A percentile compares a stretch with the other conserved stretches of the same genome.
Conservation (phyloP, 805 yeast genomes). For the Ogataea henricii region DNA sequence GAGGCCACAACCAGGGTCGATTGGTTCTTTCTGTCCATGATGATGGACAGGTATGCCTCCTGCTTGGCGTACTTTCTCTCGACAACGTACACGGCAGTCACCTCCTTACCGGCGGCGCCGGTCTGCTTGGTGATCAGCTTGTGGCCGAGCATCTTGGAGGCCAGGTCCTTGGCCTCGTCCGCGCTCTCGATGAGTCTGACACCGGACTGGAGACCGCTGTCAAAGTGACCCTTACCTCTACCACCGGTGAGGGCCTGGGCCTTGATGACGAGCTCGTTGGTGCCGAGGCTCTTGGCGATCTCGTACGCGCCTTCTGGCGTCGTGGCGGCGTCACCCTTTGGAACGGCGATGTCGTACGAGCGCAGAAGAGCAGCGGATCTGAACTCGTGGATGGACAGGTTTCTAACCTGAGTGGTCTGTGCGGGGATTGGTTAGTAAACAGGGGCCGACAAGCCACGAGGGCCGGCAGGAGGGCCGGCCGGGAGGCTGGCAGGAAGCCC, state of each 20-base stretch:
- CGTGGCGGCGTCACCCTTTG: slow-evolving; percentile 87
- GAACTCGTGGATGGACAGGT: slow-evolving; percentile 90
- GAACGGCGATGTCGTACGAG: slow-evolving; percentile 84
- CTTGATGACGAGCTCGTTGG: slow-evolving; percentile 87
- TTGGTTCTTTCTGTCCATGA: slow-evolving; percentile 91
- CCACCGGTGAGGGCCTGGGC: slow-evolving; percentile 99
- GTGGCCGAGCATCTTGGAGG: slow-evolving; percentile 87
- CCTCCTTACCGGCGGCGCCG: slow-evolving; percentile 95
- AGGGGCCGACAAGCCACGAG: background rate
- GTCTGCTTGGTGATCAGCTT: slow-evolving; percentile 97
- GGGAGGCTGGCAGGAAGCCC: too few species aligned
- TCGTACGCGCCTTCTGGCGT: slow-evolving; percentile 86
- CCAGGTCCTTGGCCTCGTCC: slow-evolving; percentile 82
- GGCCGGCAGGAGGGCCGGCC: background rate
- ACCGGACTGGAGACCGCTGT: slow-evolving; percentile 95
- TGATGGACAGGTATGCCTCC: slow-evolving; percentile 93
- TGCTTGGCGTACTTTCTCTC: slow-evolving; percentile 92
- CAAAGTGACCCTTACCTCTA: slow-evolving; percentile 98
- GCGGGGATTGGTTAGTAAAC: slow-evolving; percentile 7
- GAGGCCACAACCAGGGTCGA: slow-evolving; percentile 93
- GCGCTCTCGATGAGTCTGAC: slow-evolving; percentile 86
- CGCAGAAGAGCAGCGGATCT: slow-evolving; percentile 88
- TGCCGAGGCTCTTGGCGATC: slow-evolving; percentile 73
- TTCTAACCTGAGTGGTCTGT: slow-evolving; percentile 47
- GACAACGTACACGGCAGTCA: slow-evolving; percentile 93